Percentiles rank a stretch among this genome's conserved stretches.
phyloP scores from a whole-genome alignment of 2,329 filamentous ascomycete genomes.

The Berkeleyomyces rouxiae region DNA sequence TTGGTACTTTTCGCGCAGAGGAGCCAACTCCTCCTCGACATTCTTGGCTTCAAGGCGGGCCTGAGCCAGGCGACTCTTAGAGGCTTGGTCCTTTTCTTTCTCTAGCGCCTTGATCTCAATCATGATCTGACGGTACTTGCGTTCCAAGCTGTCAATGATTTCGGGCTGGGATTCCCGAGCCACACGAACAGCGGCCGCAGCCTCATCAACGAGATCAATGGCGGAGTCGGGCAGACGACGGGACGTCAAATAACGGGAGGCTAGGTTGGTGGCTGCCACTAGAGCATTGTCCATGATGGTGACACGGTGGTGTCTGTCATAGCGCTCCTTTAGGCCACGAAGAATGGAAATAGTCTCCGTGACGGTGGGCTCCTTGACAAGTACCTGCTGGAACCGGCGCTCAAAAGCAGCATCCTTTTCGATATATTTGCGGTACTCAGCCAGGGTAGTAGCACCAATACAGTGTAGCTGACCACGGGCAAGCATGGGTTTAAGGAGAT shows the following conservation, averaged over 20 bases:
- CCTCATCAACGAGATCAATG: conserved; percentile 91
- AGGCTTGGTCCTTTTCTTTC: conserved; percentile 88
- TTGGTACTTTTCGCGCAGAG: conserved; percentile 88
- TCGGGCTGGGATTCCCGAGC: conserved; percentile 93
- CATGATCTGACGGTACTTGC: conserved; percentile 74
- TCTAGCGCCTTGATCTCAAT: conserved; percentile 94
- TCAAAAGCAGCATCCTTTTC: conserved; percentile 98
- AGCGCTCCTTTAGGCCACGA: conserved; percentile 94
- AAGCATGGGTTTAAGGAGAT: conserved; percentile 94
- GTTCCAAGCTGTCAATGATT: conserved; percentile 84
- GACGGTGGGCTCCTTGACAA: conserved; percentile 86
- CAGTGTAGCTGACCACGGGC: conserved; percentile 93
- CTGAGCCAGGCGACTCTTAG: conserved; percentile 61
- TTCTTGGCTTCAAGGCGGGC: conserved; percentile 87
- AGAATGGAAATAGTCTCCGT: conserved; percentile 90
- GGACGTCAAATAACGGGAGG: conserved; percentile 81
- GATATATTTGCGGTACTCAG: conserved; percentile 96
- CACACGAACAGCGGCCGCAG: conserved; percentile 88
- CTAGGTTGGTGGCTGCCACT: conserved; percentile 77
- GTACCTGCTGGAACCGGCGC: conserved; percentile 92
- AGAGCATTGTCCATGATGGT: conserved; percentile 90
- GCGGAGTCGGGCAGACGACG: conserved; percentile 88
- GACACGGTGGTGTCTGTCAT: conserved; percentile 96
- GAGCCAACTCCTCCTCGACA: conserved; percentile 80
- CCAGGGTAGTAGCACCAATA: conserved; percentile 88